Conservation (phyloP, 192 early-diverging fungal species). For the Backusella tuberculispora region DNA sequence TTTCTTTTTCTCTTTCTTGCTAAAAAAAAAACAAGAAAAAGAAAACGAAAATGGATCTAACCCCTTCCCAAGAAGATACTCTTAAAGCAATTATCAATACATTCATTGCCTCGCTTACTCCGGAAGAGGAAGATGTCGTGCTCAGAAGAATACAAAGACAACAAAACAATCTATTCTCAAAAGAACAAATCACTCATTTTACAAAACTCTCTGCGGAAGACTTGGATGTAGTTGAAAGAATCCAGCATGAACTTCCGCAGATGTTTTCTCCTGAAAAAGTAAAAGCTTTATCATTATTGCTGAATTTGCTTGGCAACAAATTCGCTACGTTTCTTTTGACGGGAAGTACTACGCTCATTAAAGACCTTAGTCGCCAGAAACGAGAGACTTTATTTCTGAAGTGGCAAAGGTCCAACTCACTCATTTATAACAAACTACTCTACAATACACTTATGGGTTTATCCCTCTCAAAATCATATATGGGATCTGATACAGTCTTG, state of each 20-base stretch:
- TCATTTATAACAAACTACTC: slow-evolving; percentile 34
- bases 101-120: slow-evolving; percentile 46
- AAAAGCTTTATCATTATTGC: not conserved
- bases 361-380: slow-evolving; percentile 35
- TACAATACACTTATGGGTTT: slow-evolving; percentile 10
- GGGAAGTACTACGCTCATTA: slow-evolving; percentile 35
- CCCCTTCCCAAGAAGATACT: slow-evolving; percentile 22
- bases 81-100: slow-evolving; percentile 53
- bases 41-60: not conserved
- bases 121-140: slow-evolving; percentile 35
- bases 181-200: not conserved
- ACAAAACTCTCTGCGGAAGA: not conserved
- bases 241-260: not conserved
- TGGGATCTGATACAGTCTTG: not conserved
- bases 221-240: not conserved
- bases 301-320: slow-evolving; percentile 41
- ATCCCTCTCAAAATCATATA: not conserved
- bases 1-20: not conserved
- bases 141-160: not conserved
- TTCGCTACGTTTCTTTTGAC: slow-evolving; percentile 40
- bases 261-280: not conserved
- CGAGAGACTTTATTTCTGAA: slow-evolving; percentile 37
- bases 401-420: slow-evolving; percentile 28
- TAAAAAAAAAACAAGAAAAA: not conserved
- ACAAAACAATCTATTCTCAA: not conserved